Conservation (phyloP, 331 rosid genomes). For the Spiraea crenata region DNA sequence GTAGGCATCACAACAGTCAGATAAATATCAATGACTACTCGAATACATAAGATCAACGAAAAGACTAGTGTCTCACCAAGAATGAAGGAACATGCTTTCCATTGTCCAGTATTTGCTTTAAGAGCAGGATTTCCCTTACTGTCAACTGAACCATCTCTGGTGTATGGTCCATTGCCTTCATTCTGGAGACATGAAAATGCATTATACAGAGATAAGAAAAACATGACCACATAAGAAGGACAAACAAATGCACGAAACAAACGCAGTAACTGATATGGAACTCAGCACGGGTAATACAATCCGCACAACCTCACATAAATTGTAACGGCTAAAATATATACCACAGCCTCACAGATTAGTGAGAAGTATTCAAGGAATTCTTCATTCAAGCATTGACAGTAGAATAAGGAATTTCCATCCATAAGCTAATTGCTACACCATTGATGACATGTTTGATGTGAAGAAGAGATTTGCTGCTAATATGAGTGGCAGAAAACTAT, state of each 20-base stretch:
- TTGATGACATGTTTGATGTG: too few relatives aligned
- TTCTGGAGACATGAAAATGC: slow-evolving; percentile 24
- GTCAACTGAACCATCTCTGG: slow-evolving; percentile 51
- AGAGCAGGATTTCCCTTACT: slow-evolving; percentile 37
- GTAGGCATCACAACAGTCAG: not conserved
- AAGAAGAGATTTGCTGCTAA: too few relatives aligned
- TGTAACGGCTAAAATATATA: not conserved
- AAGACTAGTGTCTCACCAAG: slow-evolving; percentile 29
- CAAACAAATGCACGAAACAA: not conserved
- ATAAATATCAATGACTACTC: not conserved
- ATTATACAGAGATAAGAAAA: not conserved
- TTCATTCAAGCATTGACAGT: not conserved
- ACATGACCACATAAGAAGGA: not conserved
- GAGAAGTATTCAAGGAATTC: not conserved
- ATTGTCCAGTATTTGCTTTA: slow-evolving; percentile 42
- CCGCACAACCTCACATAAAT: not conserved
- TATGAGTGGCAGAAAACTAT: too few relatives aligned
- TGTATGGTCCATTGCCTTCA: slow-evolving; percentile 22
- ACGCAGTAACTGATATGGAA: not conserved
- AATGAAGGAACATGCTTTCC: slow-evolving; percentile 55
- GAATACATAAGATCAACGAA: not conserved
- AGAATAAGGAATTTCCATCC: too few relatives aligned
- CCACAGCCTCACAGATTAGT: not conserved
- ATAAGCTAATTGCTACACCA: too few relatives aligned
- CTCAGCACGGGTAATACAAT: not conserved